A percentile compares a stretch with the other conserved stretches of the same genome.
These are phyloP conservation scores for Penicillium vulpinum DNA, from an alignment of 2,329 filamentous ascomycete species.

Conservation along the genomic window DNA sequence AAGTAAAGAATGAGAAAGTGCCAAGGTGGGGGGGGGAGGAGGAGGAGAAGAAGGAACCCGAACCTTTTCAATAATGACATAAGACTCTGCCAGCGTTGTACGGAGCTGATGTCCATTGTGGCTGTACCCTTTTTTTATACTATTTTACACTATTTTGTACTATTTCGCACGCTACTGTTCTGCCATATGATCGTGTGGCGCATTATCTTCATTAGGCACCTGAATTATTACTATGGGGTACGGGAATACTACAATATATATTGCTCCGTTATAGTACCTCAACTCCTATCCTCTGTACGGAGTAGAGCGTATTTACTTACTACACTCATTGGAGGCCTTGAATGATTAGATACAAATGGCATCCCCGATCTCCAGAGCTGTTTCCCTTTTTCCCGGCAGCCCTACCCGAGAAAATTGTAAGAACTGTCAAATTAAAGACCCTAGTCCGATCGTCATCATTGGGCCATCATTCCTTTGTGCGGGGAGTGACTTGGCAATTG, in stretches of 20 bases:
- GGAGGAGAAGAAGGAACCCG: slow-evolving; percentile 6
- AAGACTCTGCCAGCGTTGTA: slow-evolving; percentile 16
- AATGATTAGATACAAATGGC: background rate
- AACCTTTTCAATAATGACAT: slow-evolving; percentile 27
- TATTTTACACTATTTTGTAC: background rate
- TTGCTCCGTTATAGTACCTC: too few species aligned
- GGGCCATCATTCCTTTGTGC: background rate
- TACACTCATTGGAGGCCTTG: too few species aligned
- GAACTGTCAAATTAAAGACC: background rate
- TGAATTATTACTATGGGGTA: slow-evolving; percentile 2
- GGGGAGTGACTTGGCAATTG: background rate
- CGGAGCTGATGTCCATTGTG: slow-evolving; percentile 10
- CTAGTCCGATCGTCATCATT: slow-evolving; percentile 3
- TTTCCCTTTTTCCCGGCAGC: slow-evolving; percentile 1
- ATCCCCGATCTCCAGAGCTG: background rate
- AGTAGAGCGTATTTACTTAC: too few species aligned
- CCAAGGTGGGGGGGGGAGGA: background rate
- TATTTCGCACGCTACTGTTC: background rate
- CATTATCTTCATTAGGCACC: slow-evolving; percentile 11
- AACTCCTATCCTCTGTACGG: too few species aligned
- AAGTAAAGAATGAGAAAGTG: slow-evolving; percentile 15
- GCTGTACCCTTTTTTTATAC: slow-evolving; percentile 6
- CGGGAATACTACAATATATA: too few species aligned
- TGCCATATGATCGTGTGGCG: slow-evolving; percentile 11
- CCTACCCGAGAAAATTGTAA: slow-evolving; percentile 4